Base-by-base conservation (phyloP, 352 stramenopile genomes). In the Nothophytophthora sp. region DNA sequence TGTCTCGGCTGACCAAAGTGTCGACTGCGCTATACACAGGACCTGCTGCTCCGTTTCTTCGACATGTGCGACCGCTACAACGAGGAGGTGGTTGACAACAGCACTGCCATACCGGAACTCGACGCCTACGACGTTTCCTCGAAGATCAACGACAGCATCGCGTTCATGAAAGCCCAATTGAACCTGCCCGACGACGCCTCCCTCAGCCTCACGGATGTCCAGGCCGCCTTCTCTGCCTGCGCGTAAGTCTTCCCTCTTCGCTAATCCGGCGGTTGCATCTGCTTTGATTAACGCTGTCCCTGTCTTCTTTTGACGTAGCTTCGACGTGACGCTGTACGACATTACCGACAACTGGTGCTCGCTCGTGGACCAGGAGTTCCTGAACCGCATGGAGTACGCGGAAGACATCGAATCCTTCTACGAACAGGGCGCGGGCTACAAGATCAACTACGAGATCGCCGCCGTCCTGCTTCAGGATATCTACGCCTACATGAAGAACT, bases 371-470 rank as follows among this genome's bases (percentile, higher is more conserved):
- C 45, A 64, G 38, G 30, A 50, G n/a, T 66, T 76, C 32, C 50
- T 90, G 28, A 43, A 77, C 6, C 56, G 61, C 7, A 33, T 86
- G 9, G 82, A 92, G 60, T 92, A 81, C 40, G 55, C 66, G 4
- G 76, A 85, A 24, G 79, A 92, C 30, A 62, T 92, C 7, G 73
- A 88, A 46, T 61, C 70, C 28, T 92, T 87, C 58, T 90, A 90
- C 49, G 47, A 84, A 38, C 73, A 81, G 25, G 77, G 68, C 0
- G 67, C 61, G 0, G 82, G 79, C 4, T 78, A 78, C 59, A 57
- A 70, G 15, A 86, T 92, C 51, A 86, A 88, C 48, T 90, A 88
- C 52, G 71, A 89, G 49, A 92, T 92, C 54, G 73, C 82, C 12
- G 58, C 73, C 0, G 69, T 86, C 28, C 49, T 92, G 22, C 57